Evolutionary conservation across 129 eudicot species (phyloP), one percentile per base, ranked within the genome.

Genomic region (Solidago caesia): DNA sequence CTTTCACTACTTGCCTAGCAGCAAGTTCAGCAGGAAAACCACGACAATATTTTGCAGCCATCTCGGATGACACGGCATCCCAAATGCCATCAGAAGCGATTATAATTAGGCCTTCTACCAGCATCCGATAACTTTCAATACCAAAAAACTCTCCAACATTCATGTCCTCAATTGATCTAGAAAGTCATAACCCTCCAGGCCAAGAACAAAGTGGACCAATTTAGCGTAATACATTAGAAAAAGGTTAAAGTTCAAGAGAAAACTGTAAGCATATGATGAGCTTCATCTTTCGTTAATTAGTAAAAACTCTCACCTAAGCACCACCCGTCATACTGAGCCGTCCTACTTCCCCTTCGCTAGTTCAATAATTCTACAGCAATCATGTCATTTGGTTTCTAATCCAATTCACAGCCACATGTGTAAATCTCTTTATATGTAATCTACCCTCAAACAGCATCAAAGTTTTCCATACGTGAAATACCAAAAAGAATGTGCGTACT

Each of bases 161-260:
- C 92, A 86, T 85, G 81, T 93, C 98, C 4, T 96, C 98, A 14
- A 93, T 93, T 51, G 98, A 93, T 73, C 98, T 79, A 4, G 98
- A 93, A 81, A 93, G 98, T 83, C 98, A 93, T 77, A 93, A 90
- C n/a, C 98, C 98, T 44, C 98, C 98, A 65, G 98, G 98, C 98
- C 98, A 93, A 82, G 96, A 93, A 68, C 98, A 90, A 16, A 93
- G 92, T 16, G 98, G 98, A 58, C 98, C 98, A 75, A 93, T 78
- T 96, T 93, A 85, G 66, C 52, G 49, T 79, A 67, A 71, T n/a
- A 39, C 52, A 70, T 52, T 52, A 70, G 6, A 67, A 55, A 26
- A 39, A 68, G 13, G 39, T 1, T 12, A 67, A 56, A 65, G 55
- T 49, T 46, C 2, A 4, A 21, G 33, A 45, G 25, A 43, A 26